phyloP scores from a whole-genome alignment of 257 asterid species.

The Phtheirospermum japonicum region DNA sequence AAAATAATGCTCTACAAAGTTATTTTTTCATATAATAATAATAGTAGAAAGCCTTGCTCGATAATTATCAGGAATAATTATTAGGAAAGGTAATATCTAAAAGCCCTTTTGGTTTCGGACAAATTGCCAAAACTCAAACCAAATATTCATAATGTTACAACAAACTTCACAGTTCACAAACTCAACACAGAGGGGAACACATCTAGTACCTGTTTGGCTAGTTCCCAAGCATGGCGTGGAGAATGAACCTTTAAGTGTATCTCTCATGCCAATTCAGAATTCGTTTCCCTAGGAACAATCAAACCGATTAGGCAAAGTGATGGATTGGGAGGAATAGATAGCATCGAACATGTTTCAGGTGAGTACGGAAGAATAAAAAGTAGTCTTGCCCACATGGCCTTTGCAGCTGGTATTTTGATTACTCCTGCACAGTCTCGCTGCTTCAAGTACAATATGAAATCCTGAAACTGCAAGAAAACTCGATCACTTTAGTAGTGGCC shows the following conservation, averaged over 20 bases:
- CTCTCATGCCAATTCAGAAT: constrained; percentile 49
- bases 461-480: constrained; percentile 62
- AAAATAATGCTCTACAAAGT: no score
- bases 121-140: no score
- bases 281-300: constrained; percentile 82
- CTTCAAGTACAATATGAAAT: constrained; percentile 73
- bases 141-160: no score
- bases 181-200: no score
- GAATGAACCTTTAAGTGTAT: background rate
- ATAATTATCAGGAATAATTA: no score
- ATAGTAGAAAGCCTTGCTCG: no score
- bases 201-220: background rate
- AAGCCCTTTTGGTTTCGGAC: no score
- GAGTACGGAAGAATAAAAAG: constrained; percentile 86
- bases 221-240: constrained; percentile 12
- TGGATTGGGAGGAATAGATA: constrained; percentile 76
- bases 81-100: no score
- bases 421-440: constrained; percentile 98
- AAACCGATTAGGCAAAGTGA: constrained; percentile 69
- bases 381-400: constrained; percentile 76
- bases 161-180: no score
- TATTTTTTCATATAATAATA: no score
- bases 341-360: constrained; percentile 59
- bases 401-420: constrained; percentile 73
- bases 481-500: no score